These are phyloP conservation scores for Setomelanomma holmii DNA, from an alignment of 2,329 filamentous ascomycete genomes.

Conservation along the genomic window DNA sequence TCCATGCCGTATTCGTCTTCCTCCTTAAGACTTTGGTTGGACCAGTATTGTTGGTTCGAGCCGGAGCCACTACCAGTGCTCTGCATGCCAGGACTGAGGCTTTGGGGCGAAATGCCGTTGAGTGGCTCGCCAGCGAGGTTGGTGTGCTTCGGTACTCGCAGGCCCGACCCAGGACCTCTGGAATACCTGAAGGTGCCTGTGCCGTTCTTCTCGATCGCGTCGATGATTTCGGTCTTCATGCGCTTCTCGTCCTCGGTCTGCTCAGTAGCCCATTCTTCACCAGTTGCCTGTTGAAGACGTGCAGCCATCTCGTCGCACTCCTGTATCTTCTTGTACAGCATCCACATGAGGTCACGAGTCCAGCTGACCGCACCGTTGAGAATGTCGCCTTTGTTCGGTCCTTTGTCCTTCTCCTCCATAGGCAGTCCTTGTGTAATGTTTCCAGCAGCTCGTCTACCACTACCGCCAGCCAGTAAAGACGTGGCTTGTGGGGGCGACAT, in stretches of 20 bases:
- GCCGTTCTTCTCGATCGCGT: constrained; percentile 84
- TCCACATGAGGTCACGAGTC: constrained; percentile 98
- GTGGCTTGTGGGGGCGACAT: constrained; percentile 79
- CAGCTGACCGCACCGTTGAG: constrained; percentile 96
- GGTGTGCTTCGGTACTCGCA: constrained; percentile 91
- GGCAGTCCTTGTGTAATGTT: constrained; percentile 93
- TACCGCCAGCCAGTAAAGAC: constrained; percentile 84
- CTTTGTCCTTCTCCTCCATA: constrained; percentile 97
- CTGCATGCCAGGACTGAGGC: constrained; percentile 60
- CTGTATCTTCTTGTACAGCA: constrained; percentile 85
- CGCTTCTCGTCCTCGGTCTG: constrained; percentile 89
- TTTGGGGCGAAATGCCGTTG: constrained; percentile 63
- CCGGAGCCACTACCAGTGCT: constrained; percentile 71
- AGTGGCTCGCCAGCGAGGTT: constrained; percentile 85
- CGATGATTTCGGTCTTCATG: constrained; percentile 92
- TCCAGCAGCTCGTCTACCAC: constrained; percentile 78
- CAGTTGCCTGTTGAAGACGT: constrained; percentile 57
- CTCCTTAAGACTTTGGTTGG: constrained; percentile 77
- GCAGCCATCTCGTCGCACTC: constrained; percentile 88
- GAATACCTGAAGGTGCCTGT: constrained; percentile 81
- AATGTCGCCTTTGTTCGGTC: constrained; percentile 98
- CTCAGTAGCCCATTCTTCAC: constrained; percentile 42
- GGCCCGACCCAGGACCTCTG: constrained; percentile 79
- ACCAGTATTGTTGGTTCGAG: constrained; percentile 60
- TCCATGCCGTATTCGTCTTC: constrained; percentile 93